A percentile compares a stretch with the other conserved stretches of the same genome.
Evolutionary conservation across 768 basidiomycete genomes (phyloP).

Genomic region (Polyporus arcularius): DNA sequence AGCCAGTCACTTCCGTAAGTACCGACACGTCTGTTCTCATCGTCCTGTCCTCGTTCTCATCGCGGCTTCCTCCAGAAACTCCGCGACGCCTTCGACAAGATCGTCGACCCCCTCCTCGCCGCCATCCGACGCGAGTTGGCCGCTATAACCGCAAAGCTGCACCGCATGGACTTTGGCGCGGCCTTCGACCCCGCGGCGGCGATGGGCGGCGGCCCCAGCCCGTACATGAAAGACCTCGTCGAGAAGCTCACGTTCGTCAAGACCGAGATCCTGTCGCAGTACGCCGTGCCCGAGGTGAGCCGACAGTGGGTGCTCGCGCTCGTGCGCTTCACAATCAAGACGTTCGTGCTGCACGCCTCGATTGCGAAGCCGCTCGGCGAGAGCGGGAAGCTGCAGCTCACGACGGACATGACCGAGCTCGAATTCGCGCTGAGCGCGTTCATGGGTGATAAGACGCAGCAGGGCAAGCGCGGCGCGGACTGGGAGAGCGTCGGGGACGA

Average conservation of each 20-base stretch:
- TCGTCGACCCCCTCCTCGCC: constrained; percentile 61
- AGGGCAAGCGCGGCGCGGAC: constrained; percentile 61
- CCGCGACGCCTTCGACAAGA: constrained; percentile 49
- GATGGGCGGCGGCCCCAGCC: constrained; percentile 65
- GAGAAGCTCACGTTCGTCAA: constrained; percentile 88
- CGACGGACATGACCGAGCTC: constrained; percentile 94
- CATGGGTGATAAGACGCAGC: constrained; percentile 51
- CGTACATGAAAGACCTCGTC: constrained; percentile 90
- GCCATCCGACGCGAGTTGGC: constrained; percentile 81
- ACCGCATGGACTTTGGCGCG: constrained; percentile 82
- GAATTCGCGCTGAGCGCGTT: constrained; percentile 91
- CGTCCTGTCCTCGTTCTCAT: not conserved
- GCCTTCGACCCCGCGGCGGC: constrained; percentile 58
- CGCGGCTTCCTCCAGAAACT: constrained; percentile 45
- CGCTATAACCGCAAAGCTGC: constrained; percentile 78
- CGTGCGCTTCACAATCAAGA: constrained; percentile 77
- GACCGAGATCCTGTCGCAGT: constrained; percentile 70
- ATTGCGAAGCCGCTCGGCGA: constrained; percentile 91
- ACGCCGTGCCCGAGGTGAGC: constrained; percentile 68
- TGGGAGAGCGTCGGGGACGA: constrained; percentile 83
- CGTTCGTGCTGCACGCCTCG: constrained; percentile 92
- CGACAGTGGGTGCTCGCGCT: constrained; percentile 61
- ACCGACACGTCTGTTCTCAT: too few relatives aligned
- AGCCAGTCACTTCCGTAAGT: constrained; percentile 61
- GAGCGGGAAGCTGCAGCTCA: constrained; percentile 90